Conservation (phyloP, 1,284 basidiomycete species). For the Somion occarium region DNA sequence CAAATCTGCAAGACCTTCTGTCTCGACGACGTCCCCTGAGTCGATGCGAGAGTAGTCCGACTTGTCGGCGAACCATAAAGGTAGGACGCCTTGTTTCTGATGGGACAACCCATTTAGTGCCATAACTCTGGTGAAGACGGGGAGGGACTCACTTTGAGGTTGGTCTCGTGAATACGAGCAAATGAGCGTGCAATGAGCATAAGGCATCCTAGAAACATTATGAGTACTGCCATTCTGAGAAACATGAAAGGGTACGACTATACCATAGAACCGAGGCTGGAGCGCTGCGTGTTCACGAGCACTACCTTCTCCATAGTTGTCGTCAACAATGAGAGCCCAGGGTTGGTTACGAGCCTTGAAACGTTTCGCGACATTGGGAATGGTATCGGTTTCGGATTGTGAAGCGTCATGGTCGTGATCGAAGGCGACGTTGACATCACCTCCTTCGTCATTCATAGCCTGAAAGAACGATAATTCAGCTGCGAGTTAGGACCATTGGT, state of each 20-base stretch:
- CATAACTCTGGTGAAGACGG: background rate
- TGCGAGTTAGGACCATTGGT: too few species aligned
- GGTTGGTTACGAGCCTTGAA: slow-evolving; percentile 80
- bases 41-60: slow-evolving; percentile 79
- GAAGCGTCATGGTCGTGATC: slow-evolving; percentile 54
- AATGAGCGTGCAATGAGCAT: slow-evolving; percentile 90
- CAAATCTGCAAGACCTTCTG: slow-evolving; percentile 51
- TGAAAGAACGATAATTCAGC: too few species aligned
- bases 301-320: slow-evolving; percentile 96
- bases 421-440: slow-evolving; percentile 85
- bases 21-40: slow-evolving; percentile 70
- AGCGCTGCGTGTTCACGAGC: slow-evolving; percentile 98
- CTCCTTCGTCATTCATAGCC: slow-evolving; percentile 91
- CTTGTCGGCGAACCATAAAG: slow-evolving; percentile 88
- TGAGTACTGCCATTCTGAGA: too few species aligned
- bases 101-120: slow-evolving; percentile 3
- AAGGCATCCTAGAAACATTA: slow-evolving; percentile 54
- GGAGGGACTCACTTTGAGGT: slow-evolving; percentile 68
- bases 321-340: slow-evolving; percentile 95
- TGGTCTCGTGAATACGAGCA: slow-evolving; percentile 98
- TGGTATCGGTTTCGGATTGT: slow-evolving; percentile 67
- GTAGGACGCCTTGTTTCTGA: slow-evolving; percentile 95
- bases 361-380: slow-evolving; percentile 85
- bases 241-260: slow-evolving; percentile 21
- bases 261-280: slow-evolving; percentile 94